Percentiles rank a stretch among this genome's conserved stretches.
Conservation (phyloP, 495 filamentous ascomycete species). For the Aspergillus indologenus region DNA sequence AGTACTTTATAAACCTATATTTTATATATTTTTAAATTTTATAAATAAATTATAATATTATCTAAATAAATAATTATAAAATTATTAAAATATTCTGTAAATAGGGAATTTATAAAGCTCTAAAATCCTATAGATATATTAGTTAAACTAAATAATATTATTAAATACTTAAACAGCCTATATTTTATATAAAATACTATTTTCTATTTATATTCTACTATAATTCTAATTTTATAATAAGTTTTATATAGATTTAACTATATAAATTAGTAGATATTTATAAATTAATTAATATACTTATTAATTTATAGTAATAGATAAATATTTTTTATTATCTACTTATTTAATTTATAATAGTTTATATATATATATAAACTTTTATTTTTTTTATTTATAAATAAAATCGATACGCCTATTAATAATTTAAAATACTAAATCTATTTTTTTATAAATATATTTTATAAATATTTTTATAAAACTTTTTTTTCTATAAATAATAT, state of each 20-base stretch:
- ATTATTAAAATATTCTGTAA: not conserved
- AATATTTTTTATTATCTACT: not conserved
- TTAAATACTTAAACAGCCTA: not conserved
- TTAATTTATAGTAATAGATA: not conserved
- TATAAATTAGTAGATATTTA: not conserved
- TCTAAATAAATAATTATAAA: not conserved
- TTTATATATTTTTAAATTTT: not conserved
- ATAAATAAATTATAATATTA: not conserved
- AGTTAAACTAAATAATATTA: not conserved
- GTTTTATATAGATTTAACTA: not conserved
- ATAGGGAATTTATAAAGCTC: not conserved
- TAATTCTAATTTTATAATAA: not conserved
- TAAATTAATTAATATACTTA: not conserved
- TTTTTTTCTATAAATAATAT: not conserved
- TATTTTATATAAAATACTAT: not conserved
- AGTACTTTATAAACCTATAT: not conserved
- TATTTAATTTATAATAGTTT: slow-evolving; percentile 1
- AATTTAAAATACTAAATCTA: not conserved
- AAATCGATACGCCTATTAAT: not conserved
- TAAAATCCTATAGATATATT: not conserved
- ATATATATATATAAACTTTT: not conserved
- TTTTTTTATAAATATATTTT: not conserved
- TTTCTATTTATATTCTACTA: not conserved
- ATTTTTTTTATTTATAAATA: not conserved
- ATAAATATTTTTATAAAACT: slow-evolving; percentile 1